Percentiles rank a stretch among this genome's conserved stretches.
phyloP scores from a whole-genome alignment of 768 basidiomycete genomes.

The Amanita thiersii region DNA sequence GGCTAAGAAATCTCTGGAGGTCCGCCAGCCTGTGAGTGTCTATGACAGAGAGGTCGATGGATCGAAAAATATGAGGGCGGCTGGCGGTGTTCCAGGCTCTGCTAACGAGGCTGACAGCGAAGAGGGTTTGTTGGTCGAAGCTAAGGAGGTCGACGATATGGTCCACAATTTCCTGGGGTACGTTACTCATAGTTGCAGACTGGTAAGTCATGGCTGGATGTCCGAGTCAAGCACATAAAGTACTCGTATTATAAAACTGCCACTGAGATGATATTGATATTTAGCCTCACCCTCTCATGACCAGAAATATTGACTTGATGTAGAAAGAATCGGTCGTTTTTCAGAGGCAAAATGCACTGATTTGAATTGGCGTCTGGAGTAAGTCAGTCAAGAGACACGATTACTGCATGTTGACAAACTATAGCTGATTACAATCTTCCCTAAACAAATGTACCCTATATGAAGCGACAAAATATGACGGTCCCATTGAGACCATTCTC shows the following conservation, averaged over 20 bases:
- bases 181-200: conserved; percentile 13
- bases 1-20: no score
- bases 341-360: no score
- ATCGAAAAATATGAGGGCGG: conserved; percentile 14
- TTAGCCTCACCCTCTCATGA: no score
- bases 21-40: no score
- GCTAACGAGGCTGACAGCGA: conserved; percentile 9
- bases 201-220: no score
- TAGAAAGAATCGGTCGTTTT: no score
- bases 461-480: not conserved
- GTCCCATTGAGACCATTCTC: not conserved
- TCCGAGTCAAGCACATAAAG: no score
- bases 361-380: no score
- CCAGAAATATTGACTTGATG: no score
- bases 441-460: not conserved
- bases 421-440: not conserved
- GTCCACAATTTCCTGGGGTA: conserved; percentile 18
- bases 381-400: not conserved
- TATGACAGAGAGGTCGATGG: conserved; percentile 13
- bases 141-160: conserved; percentile 14
- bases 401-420: not conserved
- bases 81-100: conserved; percentile 14
- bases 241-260: no score
- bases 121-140: conserved; percentile 11
- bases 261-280: no score